Evolutionary conservation across 805 yeast genomes (phyloP), one percentile per base, ranked within the genome.

Genomic region (Kazachstania martiniae): DNA sequence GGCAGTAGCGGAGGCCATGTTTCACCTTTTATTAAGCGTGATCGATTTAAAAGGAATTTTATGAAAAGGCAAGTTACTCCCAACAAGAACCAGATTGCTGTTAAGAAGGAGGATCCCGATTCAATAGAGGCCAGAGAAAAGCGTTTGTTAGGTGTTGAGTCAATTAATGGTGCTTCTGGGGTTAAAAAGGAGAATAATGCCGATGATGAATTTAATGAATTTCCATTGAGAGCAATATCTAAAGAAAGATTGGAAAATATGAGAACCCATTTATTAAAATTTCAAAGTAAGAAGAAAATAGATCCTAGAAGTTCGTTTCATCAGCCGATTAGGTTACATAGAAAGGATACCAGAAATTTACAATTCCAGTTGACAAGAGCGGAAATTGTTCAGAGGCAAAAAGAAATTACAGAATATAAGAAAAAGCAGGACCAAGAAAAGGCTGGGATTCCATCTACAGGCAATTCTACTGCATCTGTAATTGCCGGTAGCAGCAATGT

Each of bases 311-410:
- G 63, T 22, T 75, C 76, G 39, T 91, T 89, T 54, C 77, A 74
- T 35, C 70, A 71, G 37, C 98, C 98, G 0, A 77, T 87, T 13
- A 65, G 95, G 45, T 62, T 89, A 51, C 96, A 87, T 55, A 69
- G 97, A 44, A 87, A 89, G 51, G 97, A 89, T 56, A 95, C 98
- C 1, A 73, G 85, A 49, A 83, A 84, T 52, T 63, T 89, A 51
- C 95, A 87, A 53, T 82, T 82, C 50, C 93, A 85, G 55, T 63
- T 85, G 44, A 76, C 87, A 2, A 60, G 86, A 46, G 74, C 78
- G 36, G 91, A 82, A 50, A 70, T 81, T 43, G 89, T 79, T 32
- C 71, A 67, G 32, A 68, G 77, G 47, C 70, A 66, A 47, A 61
- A 57, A 33, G 75, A 72, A 43, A 61, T 64, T 36, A 58, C 59